Conservation (phyloP, 1,284 basidiomycete genomes). For the Tilletiopsis washingtonensis region DNA sequence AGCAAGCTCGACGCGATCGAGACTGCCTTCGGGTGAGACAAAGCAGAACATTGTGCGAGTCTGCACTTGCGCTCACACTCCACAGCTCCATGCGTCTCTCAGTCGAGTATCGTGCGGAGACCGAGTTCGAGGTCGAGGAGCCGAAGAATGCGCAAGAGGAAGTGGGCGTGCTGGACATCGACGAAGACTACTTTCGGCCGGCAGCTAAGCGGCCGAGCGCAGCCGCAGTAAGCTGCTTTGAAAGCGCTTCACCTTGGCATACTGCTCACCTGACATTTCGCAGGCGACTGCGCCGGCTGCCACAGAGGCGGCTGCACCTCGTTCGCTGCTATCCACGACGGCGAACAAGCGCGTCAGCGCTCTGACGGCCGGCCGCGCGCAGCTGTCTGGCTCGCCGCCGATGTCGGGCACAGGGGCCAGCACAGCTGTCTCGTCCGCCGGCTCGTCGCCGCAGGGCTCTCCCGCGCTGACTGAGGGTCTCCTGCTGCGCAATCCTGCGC, state of each 20-base stretch:
- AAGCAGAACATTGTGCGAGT: slow-evolving; percentile 8
- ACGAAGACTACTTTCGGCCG: slow-evolving; percentile 32
- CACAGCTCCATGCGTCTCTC: slow-evolving; percentile 17
- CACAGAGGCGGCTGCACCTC: too few species aligned
- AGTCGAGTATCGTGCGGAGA: slow-evolving; percentile 21
- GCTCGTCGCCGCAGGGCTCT: too few species aligned
- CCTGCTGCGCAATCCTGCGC: too few species aligned
- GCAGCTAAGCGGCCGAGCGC: not conserved
- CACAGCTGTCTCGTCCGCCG: too few species aligned
- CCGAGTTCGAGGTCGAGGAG: slow-evolving; percentile 22
- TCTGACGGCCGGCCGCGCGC: not conserved
- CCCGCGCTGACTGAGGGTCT: too few species aligned
- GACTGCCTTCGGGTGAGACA: not conserved
- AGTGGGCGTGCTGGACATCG: slow-evolving; percentile 18
- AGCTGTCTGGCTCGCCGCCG: too few species aligned
- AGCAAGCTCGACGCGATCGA: not conserved
- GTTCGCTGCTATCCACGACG: not conserved
- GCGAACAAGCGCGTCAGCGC: not conserved
- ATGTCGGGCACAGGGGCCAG: too few species aligned
- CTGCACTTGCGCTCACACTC: slow-evolving; percentile 9
- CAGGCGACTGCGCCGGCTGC: too few species aligned
- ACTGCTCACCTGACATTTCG: too few species aligned
- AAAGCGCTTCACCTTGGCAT: not conserved
- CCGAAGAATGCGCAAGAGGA: slow-evolving; percentile 7
- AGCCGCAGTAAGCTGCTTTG: not conserved